Evolutionary conservation across 2,329 filamentous ascomycete species (phyloP), one percentile per base, ranked within the genome.

Genomic region (Epichloe sibirici): DNA sequence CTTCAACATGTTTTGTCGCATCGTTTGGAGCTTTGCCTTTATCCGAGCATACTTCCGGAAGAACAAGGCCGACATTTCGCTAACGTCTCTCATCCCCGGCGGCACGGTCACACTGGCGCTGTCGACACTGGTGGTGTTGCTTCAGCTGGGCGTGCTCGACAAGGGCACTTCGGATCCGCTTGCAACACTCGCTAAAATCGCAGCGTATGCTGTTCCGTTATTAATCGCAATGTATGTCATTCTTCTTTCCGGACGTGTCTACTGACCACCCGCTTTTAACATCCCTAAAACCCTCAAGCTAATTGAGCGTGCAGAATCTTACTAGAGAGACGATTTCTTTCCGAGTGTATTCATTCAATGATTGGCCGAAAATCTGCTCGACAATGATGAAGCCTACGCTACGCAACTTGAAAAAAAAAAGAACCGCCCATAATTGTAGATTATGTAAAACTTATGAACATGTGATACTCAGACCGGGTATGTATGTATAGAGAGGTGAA

Each of bases 1-100:
- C 45, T 80, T 95, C 60, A 97, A 96, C 65, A 95, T 98, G 90
- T 69, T 72, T 0, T 81, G 91, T 61, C 81, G 93, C 56, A 94
- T 95, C 53, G 56, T 80, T 7, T 98, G 90, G 88, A 93, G 90
- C 62, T 69, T 72, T 17, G 63, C 65, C 45, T 98, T 95, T 63
- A 86, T 96, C 53, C 70, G 66, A 37, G 59, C 65, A 0, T 94
- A 83, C 65, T 83, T 94, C 55, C 60, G 53, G 5, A 63, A 63
- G 15, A 69, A 76, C 44, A 72, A 69, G 2, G 66, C 66, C 15
- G 51, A 56, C 11, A 62, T 70, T 44, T 57, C 57, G 3, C 51
- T 66, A 21, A 46, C 40, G 5, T 57, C 57, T 7, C 40, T 70
- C 0, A 43, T 70, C 5, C 68, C 68, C 0, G 55, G 56, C 2